Evolutionary conservation across 164 flowering plant genomes (phyloP), one percentile per base, ranked within the genome.

Genomic region (Magnolia changhungtana): DNA sequence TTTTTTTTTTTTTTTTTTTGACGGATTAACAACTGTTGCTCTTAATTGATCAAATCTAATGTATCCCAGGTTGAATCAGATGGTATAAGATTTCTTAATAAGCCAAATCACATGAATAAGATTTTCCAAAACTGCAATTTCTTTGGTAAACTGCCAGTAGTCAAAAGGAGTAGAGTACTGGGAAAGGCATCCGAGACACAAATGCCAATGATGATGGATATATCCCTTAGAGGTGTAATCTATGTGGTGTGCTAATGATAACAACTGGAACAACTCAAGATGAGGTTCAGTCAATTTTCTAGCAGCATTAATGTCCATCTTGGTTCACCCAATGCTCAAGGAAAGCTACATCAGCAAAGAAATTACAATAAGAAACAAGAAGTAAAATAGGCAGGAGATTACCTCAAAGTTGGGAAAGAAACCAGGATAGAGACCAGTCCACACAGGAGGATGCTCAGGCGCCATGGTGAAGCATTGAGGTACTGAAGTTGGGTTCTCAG

Each of bases 351-450:
- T 37, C 45, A 55, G 13, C 18, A 11, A 55, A 37, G n/a, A 45
- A 21, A 27, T 1, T 49, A 8, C 11, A 65, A 66, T n/a, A 49
- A 58, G 59, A 45, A 59, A 45, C 24, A 1, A 27, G 2, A 4
- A 24, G 11, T 23, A n/a, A n/a, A 50, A 50, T 51, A 49, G 66
- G 23, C 9, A 14, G 16, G 63, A 19, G 63, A 11, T 77, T 82
- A 91, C 95, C 92, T 88, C 85, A 75, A 76, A 80, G 50, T 73
- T 84, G 66, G 89, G 84, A 80, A 84, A 78, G 84, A 82, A 73
- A 37, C 80, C 74, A 37, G 90, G 86, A 76, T 80, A 80, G n/a
- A 76, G 27, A 61, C 88, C 82, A 50, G 82, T 76, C 86, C 82
- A 86, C 20, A 69, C 68, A 31, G 82, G 70, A 69, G 81, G 83